Base-by-base conservation (phyloP, 192 early-diverging fungal genomes). In the Allomyces macrogynus region DNA sequence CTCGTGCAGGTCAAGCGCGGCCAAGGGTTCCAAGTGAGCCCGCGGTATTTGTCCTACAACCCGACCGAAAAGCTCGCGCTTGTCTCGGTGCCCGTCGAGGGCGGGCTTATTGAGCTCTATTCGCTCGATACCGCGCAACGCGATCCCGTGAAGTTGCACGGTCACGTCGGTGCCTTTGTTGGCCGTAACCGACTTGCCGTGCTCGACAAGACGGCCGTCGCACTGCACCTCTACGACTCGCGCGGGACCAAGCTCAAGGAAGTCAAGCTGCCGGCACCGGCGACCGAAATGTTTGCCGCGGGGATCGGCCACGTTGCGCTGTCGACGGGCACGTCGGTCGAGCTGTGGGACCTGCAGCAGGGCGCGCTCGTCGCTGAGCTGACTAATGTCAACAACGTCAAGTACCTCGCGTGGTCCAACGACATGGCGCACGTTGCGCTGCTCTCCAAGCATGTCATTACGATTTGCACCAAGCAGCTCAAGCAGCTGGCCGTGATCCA, bases 151-250 rank as follows among this genome's bases (percentile, higher is more conserved):
- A 43, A 72, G 3, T 69, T 72, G 22, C 64, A 75, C 5, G 72
- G 70, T 0, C 80, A 93, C 60, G 77, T 80, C 24, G 91, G 92
- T 11, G 81, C 96, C 62, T 99, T 91, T 78, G 89, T 93, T 63
- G 91, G 91, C 24, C 89, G 96, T 68, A 99, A 99, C 70, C 84
- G 96, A 23, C 96, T 95, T 81, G 96, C 94, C 18, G 94, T 97
- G 7, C 76, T 97, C 49, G 92, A 96, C 72, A 92, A 90, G 68
- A 73, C 79, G 11, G 80, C 75, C 62, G 87, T 89, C 69, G 81
- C 88, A 73, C 89, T 95, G 62, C 79, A 84, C 66, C 90, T 97
- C 71, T 87, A 89, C 69, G 92, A 93, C 65, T 71, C 93, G 23
- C 73, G 82, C 25, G 94, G 97, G 76, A 82, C 83, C 65, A 86